Evolutionary conservation across 2,329 filamentous ascomycete species (phyloP).

Genomic region (Alternaria hordeiaustralica): DNA sequence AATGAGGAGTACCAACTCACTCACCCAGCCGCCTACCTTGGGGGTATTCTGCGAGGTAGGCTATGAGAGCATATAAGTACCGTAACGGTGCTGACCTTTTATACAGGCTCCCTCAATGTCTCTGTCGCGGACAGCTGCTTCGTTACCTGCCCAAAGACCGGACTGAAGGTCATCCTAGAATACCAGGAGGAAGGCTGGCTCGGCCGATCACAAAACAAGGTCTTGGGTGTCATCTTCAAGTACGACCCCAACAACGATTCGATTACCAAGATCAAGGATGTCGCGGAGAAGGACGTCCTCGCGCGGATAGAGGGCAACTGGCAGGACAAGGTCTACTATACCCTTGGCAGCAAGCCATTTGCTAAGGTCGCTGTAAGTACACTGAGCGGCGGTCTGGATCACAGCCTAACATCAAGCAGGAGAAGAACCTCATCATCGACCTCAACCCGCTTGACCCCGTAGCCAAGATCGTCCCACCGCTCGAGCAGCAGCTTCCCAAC

Average conservation of each 20-base stretch:
- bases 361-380: slow-evolving; percentile 62
- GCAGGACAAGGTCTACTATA: slow-evolving; percentile 74
- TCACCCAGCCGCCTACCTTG: slow-evolving; percentile 91
- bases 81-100: slow-evolving; percentile 13
- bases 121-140: slow-evolving; percentile 90
- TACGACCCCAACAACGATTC: slow-evolving; percentile 88
- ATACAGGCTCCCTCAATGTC: slow-evolving; percentile 75
- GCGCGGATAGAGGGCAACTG: slow-evolving; percentile 84
- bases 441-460: slow-evolving; percentile 81
- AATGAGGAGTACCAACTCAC: slow-evolving; percentile 94
- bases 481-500: slow-evolving; percentile 80
- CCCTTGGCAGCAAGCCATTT: slow-evolving; percentile 55
- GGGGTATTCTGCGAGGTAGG: slow-evolving; percentile 77
- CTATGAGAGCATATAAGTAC: not conserved
- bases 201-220: slow-evolving; percentile 86
- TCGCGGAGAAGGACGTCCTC: slow-evolving; percentile 83
- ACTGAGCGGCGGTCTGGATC: not conserved
- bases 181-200: slow-evolving; percentile 97
- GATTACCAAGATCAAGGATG: slow-evolving; percentile 80
- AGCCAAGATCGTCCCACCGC: slow-evolving; percentile 78
- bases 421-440: slow-evolving; percentile 80
- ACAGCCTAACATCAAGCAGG: slow-evolving; percentile 33
- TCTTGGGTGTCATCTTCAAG: slow-evolving; percentile 88
- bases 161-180: slow-evolving; percentile 88
- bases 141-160: slow-evolving; percentile 87